Conservation (phyloP, 2,329 filamentous ascomycete species). For the Phaeosphaeriaceae sp. region DNA sequence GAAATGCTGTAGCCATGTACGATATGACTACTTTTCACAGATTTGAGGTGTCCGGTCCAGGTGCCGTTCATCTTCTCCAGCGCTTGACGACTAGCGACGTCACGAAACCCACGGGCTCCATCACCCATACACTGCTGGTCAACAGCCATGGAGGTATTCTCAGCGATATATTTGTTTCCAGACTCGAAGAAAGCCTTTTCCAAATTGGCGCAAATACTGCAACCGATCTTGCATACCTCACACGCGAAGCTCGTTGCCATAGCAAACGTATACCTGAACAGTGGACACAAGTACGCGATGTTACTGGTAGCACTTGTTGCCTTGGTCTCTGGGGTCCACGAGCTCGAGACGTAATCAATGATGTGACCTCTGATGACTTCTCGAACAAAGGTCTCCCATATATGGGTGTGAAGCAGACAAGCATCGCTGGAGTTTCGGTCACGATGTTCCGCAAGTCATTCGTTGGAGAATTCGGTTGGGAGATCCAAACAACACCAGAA, state of each 20-base stretch:
- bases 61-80: conserved; percentile 62
- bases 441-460: conserved; percentile 63
- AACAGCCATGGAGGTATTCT: conserved; percentile 60
- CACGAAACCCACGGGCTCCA: conserved; percentile 54
- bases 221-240: conserved; percentile 61
- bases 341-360: conserved; percentile 58
- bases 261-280: conserved; percentile 48
- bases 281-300: conserved; percentile 62
- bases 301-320: conserved; percentile 66
- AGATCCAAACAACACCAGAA: conserved; percentile 66
- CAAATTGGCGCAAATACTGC: conserved; percentile 65
- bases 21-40: conserved; percentile 67
- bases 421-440: conserved; percentile 63
- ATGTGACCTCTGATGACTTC: conserved; percentile 56
- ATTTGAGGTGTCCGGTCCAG: conserved; percentile 64
- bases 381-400: conserved; percentile 57
- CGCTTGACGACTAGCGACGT: conserved; percentile 60
- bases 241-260: conserved; percentile 60
- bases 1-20: conserved; percentile 67
- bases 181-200: conserved; percentile 58
- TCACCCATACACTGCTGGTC: conserved; percentile 65
- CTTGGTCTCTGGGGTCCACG: conserved; percentile 69
- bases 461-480: conserved; percentile 68
- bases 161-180: conserved; percentile 64
- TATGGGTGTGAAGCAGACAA: conserved; percentile 57